phyloP scores from a whole-genome alignment of 2,329 filamentous ascomycete genomes.

The Phoma sp. region DNA sequence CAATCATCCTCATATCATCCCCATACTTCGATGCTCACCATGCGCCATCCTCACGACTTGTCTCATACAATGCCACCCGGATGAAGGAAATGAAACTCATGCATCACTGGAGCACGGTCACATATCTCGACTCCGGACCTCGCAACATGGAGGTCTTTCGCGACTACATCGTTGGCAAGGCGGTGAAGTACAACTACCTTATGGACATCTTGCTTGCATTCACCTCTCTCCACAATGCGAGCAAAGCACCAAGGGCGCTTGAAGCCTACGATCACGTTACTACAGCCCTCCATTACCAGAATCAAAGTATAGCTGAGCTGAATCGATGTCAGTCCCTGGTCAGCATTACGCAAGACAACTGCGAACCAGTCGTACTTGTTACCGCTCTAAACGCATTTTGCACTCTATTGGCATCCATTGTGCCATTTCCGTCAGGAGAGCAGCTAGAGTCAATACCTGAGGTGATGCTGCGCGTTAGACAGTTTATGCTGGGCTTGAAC shows the following conservation, averaged over 20 bases:
- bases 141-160: conserved; percentile 14
- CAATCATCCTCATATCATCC: neutral
- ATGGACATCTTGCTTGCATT: conserved; percentile 21
- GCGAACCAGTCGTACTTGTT: neutral
- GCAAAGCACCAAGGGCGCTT: neutral
- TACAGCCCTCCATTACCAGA: conserved; percentile 6
- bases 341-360: neutral
- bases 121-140: conserved; percentile 5
- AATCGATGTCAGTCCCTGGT: neutral
- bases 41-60: neutral
- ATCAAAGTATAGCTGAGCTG: conserved; percentile 5
- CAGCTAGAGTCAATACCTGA: neutral
- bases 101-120: conserved; percentile 21
- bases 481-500: neutral
- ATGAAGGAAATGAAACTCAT: conserved; percentile 21
- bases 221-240: conserved; percentile 17
- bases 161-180: conserved; percentile 12
- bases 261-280: conserved; percentile 3
- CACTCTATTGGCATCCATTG: neutral
- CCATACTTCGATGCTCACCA: neutral
- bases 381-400: neutral
- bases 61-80: conserved; percentile 2
- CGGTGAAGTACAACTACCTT: conserved; percentile 17
- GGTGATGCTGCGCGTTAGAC: neutral
- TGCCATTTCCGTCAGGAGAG: neutral